Conservation (phyloP, 2,329 filamentous ascomycete genomes). For the Lachnellula arida region DNA sequence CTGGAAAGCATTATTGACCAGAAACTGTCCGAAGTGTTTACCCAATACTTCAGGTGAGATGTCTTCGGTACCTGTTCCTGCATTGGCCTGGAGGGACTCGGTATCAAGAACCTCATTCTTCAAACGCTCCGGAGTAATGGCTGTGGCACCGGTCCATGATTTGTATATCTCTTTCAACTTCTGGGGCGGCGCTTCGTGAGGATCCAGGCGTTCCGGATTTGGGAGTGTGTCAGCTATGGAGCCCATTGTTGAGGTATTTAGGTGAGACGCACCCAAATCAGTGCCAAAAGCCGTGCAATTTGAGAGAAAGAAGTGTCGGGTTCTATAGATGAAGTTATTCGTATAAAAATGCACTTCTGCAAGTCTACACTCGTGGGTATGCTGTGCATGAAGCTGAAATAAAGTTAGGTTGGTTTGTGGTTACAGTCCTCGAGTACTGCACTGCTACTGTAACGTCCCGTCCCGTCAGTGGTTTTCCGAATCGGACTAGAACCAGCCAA, state of each 20-base stretch:
- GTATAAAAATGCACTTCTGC: too few relatives aligned
- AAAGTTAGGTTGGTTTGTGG: too few relatives aligned
- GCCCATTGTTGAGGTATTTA: constrained; percentile 5
- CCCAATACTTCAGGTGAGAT: neutral
- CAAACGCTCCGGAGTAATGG: constrained; percentile 36
- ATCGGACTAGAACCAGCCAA: neutral
- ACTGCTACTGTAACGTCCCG: too few relatives aligned
- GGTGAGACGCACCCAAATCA: constrained; percentile 4
- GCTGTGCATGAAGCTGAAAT: too few relatives aligned
- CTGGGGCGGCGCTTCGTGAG: constrained; percentile 72
- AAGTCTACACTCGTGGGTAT: too few relatives aligned
- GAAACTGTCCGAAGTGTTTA: neutral
- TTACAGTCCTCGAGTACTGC: too few relatives aligned
- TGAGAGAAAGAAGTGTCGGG: neutral
- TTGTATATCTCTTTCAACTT: constrained; percentile 71
- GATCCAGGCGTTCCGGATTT: constrained; percentile 48
- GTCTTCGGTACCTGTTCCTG: neutral
- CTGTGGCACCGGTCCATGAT: constrained; percentile 30
- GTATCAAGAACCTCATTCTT: constrained; percentile 24
- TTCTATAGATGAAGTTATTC: too few relatives aligned
- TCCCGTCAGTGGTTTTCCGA: neutral
- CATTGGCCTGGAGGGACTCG: neutral
- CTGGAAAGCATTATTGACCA: neutral
- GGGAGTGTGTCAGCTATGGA: neutral
- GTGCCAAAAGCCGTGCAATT: neutral